Evolutionary conservation across 2,329 filamentous ascomycete genomes (phyloP).

Genomic region (Fusarium guadeloupense): DNA sequence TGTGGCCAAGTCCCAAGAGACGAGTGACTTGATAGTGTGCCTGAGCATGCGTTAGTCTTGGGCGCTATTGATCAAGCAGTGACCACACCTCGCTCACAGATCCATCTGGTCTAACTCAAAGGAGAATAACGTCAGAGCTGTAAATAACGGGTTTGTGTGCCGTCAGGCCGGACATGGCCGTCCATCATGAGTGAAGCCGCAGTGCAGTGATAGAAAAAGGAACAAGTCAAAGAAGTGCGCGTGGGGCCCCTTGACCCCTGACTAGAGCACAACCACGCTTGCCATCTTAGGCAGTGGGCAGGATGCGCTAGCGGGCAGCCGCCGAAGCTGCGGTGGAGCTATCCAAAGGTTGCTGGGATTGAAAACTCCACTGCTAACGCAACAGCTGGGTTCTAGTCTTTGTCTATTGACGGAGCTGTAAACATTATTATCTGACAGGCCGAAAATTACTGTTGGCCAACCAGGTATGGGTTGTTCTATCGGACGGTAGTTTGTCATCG

Average conservation of each 20-base stretch:
- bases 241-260: slow-evolving; percentile 27
- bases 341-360: slow-evolving; percentile 12
- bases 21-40: slow-evolving; percentile 27
- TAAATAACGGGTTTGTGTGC: slow-evolving; percentile 14
- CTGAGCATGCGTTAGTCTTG: slow-evolving; percentile 26
- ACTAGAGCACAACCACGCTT: slow-evolving; percentile 13
- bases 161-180: slow-evolving; percentile 26
- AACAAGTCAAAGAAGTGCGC: slow-evolving; percentile 12
- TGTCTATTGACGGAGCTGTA: neutral
- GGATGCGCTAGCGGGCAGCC: slow-evolving; percentile 9
- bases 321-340: slow-evolving; percentile 24
- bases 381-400: slow-evolving; percentile 2
- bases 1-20: slow-evolving; percentile 2
- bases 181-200: slow-evolving; percentile 1
- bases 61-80: slow-evolving; percentile 29
- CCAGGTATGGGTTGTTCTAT: neutral
- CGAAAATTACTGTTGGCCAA: neutral
- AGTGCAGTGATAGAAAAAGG: slow-evolving; percentile 4
- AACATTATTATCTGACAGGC: neutral
- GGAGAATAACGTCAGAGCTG: neutral
- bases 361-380: neutral
- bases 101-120: slow-evolving; percentile 21
- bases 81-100: neutral
- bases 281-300: neutral
- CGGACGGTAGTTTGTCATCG: slow-evolving; percentile 1